Percentiles rank a stretch among this genome's conserved stretches.
Conservation (phyloP, 306 rosid species). For the Luffa acutangula region DNA sequence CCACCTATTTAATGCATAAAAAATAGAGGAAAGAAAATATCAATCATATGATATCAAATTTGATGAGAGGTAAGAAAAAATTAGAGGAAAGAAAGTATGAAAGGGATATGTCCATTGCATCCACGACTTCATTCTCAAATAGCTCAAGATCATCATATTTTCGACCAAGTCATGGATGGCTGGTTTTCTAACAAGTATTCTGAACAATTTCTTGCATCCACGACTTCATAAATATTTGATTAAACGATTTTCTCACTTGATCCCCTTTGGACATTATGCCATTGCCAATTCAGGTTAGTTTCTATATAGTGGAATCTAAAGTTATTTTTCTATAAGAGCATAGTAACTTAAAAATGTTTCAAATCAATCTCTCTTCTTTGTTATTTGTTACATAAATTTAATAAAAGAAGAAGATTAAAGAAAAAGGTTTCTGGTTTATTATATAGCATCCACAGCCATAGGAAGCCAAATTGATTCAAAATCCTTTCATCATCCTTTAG, state of each 20-base stretch:
- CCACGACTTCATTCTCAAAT: no score
- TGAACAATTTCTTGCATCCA: background rate
- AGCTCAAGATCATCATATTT: no score
- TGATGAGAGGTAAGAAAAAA: background rate
- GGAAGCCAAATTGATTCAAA: background rate
- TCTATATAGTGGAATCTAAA: background rate
- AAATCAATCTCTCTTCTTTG: background rate
- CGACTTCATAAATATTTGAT: background rate
- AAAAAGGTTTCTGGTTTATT: background rate
- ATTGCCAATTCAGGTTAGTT: background rate
- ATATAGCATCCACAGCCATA: background rate
- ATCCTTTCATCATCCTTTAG: background rate
- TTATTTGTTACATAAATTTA: background rate
- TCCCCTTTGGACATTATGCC: background rate
- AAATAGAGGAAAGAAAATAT: slow-evolving; percentile 11
- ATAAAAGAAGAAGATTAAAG: background rate
- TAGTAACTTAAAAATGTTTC: background rate
- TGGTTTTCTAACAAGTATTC: background rate
- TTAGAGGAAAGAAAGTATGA: no score
- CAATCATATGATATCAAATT: background rate
- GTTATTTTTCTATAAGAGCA: background rate
- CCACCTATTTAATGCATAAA: slow-evolving; percentile 44
- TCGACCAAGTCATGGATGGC: no score
- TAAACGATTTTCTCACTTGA: background rate
- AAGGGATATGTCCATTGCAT: no score